Evolutionary conservation across 495 filamentous ascomycete genomes (phyloP), one percentile per base, ranked within the genome.

Genomic region (Penicillium lividum): DNA sequence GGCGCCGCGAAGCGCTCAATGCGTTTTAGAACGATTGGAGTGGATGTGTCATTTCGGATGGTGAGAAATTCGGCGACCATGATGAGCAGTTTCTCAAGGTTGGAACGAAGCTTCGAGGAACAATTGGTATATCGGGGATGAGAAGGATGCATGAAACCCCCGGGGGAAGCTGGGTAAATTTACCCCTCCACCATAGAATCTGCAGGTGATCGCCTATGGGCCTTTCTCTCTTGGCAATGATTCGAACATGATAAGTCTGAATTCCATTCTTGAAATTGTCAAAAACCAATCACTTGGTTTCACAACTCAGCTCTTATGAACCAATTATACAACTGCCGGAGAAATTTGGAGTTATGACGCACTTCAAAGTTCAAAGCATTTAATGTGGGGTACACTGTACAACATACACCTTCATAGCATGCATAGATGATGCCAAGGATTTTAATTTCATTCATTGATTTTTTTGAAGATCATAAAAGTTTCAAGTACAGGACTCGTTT

Each of bases 11-110:
- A 92, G 56, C 84, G 88, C 70, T 96, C 88, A 54, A 96, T 78
- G 55, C 82, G 73, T 72, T 84, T 90, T 62, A 98, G 76, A 45
- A 86, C 82, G 30, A 97, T 75, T 1, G 86, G 78, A 6, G 81
- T 89, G 59, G 84, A 76, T 38, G 92, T 93, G 56, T 97, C 80
- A 69, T 98, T 98, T 62, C 93, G 93, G 69, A 98, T 86, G 5
- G 85, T 92, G 45, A 98, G 73, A 48, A 68, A 54, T 45, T 78
- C 71, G 45, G 75, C 74, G 29, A 73, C 74, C 77, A 78, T 80
- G 52, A 43, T 72, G 63, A 51, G 28, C 25, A 42, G 25, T 30
- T 42, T 38, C 33, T n/a, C 33, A 36, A 9, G 25, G 16, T 47
- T 49, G 40, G 50, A 40, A 25, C 3, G 25, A 46, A 36, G 27